These are phyloP conservation scores for Rhizopogon vinicolor DNA, from an alignment of 768 basidiomycete genomes.

Conservation along the genomic window DNA sequence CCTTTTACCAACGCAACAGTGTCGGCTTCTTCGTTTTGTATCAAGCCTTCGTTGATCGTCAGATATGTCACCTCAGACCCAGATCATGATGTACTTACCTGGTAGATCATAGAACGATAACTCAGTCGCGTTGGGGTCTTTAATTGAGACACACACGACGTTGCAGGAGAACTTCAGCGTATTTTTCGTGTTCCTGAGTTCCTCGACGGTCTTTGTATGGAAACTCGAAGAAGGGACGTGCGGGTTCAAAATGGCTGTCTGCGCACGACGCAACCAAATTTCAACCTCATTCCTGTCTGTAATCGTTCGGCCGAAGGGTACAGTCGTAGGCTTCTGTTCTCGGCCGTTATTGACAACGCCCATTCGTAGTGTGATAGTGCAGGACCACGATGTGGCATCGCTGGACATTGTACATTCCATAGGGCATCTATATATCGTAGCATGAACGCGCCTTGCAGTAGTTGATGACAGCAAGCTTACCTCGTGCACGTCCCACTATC, in stretches of 20 bases:
- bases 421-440: constrained; percentile 21
- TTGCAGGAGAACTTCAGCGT: constrained; percentile 33
- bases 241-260: constrained; percentile 52
- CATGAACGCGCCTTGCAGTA: not conserved
- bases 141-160: constrained; percentile 36
- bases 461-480: not conserved
- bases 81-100: constrained; percentile 15
- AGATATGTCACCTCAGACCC: not conserved
- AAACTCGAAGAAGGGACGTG: constrained; percentile 23
- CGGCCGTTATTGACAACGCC: constrained; percentile 31
- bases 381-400: constrained; percentile 25
- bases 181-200: constrained; percentile 9
- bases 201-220: constrained; percentile 5
- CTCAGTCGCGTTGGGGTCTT: constrained; percentile 33
- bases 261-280: constrained; percentile 51
- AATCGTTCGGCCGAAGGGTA: constrained; percentile 39
- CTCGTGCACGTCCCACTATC: constrained; percentile 43
- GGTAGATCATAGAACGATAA: constrained; percentile 38
- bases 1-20: constrained; percentile 41
- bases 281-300: constrained; percentile 43
- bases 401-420: constrained; percentile 32
- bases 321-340: constrained; percentile 18
- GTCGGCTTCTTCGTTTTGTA: constrained; percentile 42
- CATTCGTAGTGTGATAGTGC: constrained; percentile 38
- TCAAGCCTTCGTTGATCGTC: constrained; percentile 33